Conservation (phyloP, 139 green algal genomes). For the Chlorella sp. region DNA sequence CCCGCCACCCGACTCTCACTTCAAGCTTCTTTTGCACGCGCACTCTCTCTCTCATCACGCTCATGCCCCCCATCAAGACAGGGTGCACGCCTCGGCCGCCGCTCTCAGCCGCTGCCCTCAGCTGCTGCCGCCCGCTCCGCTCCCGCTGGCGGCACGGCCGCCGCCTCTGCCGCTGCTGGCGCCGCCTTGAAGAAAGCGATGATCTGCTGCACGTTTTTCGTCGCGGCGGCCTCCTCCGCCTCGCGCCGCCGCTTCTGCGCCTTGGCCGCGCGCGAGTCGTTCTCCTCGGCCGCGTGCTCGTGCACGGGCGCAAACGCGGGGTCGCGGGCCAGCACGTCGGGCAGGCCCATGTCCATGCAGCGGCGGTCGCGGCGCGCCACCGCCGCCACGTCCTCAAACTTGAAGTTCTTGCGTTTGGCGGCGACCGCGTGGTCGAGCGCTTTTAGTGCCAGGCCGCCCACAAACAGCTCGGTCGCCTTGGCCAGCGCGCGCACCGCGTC, state of each 20-base stretch:
- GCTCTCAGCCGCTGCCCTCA: no score
- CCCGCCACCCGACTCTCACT: no score
- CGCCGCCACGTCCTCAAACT: conserved; percentile 34
- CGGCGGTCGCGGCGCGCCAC: conserved; percentile 30
- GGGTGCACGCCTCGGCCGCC: no score
- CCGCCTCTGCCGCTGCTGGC: no score
- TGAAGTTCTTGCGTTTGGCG: conserved; percentile 49
- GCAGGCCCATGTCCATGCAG: conserved; percentile 41
- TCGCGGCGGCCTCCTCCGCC: not conserved
- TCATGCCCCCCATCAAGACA: no score
- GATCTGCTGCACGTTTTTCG: conserved; percentile 4
- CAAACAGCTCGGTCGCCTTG: conserved; percentile 51
- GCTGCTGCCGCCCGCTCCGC: no score
- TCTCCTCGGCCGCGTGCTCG: not conserved
- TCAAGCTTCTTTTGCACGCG: no score
- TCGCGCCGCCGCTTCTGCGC: not conserved
- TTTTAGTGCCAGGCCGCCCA: conserved; percentile 50
- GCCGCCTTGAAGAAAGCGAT: conserved; percentile 4
- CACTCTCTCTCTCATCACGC: no score
- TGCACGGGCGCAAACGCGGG: conserved; percentile 32
- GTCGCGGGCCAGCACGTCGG: conserved; percentile 27
- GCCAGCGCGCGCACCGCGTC: conserved; percentile 51
- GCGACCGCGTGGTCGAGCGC: conserved; percentile 26
- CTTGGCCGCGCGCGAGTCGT: no score
- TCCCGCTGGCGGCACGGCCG: no score